Evolutionary conservation across 805 yeast species (phyloP).

Genomic region (Hagleromyces aurorensis): DNA sequence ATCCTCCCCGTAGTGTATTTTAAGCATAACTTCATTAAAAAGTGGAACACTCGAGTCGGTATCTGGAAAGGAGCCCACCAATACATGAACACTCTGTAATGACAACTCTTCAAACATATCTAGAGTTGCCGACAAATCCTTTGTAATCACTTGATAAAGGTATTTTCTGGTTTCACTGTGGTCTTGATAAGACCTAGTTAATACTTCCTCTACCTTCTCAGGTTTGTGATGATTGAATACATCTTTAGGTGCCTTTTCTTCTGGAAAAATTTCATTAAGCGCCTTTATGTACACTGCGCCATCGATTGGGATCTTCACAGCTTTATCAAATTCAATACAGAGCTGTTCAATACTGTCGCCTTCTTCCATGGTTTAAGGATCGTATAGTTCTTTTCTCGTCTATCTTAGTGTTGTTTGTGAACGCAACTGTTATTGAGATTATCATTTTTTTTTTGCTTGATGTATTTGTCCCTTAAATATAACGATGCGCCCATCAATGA

Average conservation of each 20-base stretch:
- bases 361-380: slow-evolving; percentile 1
- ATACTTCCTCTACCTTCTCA: slow-evolving; percentile 15
- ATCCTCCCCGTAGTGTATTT: slow-evolving; percentile 19
- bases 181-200: slow-evolving; percentile 24
- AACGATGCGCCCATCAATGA: no score
- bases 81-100: slow-evolving; percentile 13
- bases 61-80: slow-evolving; percentile 19
- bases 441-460: no score
- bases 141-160: slow-evolving; percentile 9
- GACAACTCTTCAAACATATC: slow-evolving; percentile 18
- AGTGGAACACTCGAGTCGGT: slow-evolving; percentile 13
- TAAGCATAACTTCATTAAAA: slow-evolving; percentile 11
- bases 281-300: slow-evolving; percentile 14
- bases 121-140: slow-evolving; percentile 14
- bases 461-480: no score
- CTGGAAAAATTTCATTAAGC: slow-evolving; percentile 12
- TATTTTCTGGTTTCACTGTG: slow-evolving; percentile 19
- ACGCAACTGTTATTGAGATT: no score
- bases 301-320: slow-evolving; percentile 10
- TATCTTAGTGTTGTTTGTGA: no score
- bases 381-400: no score
- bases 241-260: slow-evolving; percentile 1
- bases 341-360: slow-evolving; percentile 8
- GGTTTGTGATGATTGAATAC: slow-evolving; percentile 1
- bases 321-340: slow-evolving; percentile 13